phyloP scores from a whole-genome alignment of 495 filamentous ascomycete genomes.

The Penicillium verhagenii region DNA sequence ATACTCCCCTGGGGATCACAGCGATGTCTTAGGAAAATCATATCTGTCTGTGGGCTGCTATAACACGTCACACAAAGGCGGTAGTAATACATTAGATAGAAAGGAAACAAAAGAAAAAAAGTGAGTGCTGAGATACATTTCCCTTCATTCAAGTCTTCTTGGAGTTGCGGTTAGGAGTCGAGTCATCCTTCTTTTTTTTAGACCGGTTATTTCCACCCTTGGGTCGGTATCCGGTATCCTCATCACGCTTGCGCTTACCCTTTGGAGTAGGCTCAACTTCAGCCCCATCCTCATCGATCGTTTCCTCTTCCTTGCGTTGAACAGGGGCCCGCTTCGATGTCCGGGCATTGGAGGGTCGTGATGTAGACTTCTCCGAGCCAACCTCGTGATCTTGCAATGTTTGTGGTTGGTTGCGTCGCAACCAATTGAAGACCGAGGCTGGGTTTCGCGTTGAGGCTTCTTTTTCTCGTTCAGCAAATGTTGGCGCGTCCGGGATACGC shows the following conservation, averaged over 20 bases:
- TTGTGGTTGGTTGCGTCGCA: slow-evolving; percentile 77
- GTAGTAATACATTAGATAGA: slow-evolving; percentile 19
- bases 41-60: neutral
- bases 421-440: slow-evolving; percentile 86
- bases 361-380: slow-evolving; percentile 58
- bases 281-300: slow-evolving; percentile 52
- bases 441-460: slow-evolving; percentile 74
- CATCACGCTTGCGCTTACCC: slow-evolving; percentile 59
- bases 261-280: slow-evolving; percentile 44
- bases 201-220: slow-evolving; percentile 64
- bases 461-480: slow-evolving; percentile 48
- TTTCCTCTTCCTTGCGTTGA: slow-evolving; percentile 49
- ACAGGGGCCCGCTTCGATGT: slow-evolving; percentile 40
- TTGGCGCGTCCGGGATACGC: slow-evolving; percentile 38
- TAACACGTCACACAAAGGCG: neutral
- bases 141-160: slow-evolving; percentile 32
- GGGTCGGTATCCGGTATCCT: slow-evolving; percentile 68
- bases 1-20: neutral
- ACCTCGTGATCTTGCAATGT: slow-evolving; percentile 77
- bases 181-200: slow-evolving; percentile 63
- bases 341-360: slow-evolving; percentile 40
- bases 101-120: neutral
- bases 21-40: neutral
- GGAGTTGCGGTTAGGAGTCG: slow-evolving; percentile 29
- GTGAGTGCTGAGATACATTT: neutral